Evolutionary conservation across 2,329 filamentous ascomycete species (phyloP).

Genomic region (Furcasterigmium sp.): DNA sequence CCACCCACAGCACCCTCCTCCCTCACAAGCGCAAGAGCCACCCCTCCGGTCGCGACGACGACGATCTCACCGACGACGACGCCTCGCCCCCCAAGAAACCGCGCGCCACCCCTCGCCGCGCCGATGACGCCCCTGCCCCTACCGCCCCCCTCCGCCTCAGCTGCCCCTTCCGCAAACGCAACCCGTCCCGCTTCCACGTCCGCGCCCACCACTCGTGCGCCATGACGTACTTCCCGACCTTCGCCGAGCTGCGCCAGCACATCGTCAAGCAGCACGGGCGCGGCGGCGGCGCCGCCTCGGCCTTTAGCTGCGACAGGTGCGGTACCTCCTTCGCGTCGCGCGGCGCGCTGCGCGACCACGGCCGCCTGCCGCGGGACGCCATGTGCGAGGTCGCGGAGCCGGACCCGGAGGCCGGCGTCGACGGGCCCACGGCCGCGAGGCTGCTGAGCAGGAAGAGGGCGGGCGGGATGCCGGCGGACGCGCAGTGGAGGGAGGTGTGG

Average conservation of each 20-base stretch:
- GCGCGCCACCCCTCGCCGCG: constrained; percentile 23
- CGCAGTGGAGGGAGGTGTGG: constrained; percentile 36
- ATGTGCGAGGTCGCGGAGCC: constrained; percentile 36
- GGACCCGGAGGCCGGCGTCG: constrained; percentile 33
- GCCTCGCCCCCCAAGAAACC: constrained; percentile 22
- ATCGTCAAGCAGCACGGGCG: constrained; percentile 38
- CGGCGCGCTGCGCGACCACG: constrained; percentile 33
- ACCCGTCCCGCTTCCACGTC: constrained; percentile 39
- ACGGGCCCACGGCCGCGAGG: constrained; percentile 32
- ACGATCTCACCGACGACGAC: constrained; percentile 25
- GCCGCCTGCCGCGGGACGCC: constrained; percentile 30
- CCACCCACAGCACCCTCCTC: background rate
- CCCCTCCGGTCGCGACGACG: constrained; percentile 14
- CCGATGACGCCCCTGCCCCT: constrained; percentile 30
- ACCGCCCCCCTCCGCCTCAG: constrained; percentile 31
- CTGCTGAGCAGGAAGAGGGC: constrained; percentile 32
- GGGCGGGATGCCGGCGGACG: constrained; percentile 28
- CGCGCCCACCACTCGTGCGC: constrained; percentile 38
- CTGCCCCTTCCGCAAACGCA: constrained; percentile 39
- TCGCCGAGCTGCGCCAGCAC: constrained; percentile 32
- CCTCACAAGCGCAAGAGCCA: constrained; percentile 27
- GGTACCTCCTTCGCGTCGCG: constrained; percentile 30
- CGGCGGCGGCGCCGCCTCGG: constrained; percentile 29
- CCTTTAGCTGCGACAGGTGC: constrained; percentile 34
- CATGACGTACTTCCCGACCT: constrained; percentile 35